phyloP scores from a whole-genome alignment of 1,139 yeast species.

The Suhomyces wounanorum region DNA sequence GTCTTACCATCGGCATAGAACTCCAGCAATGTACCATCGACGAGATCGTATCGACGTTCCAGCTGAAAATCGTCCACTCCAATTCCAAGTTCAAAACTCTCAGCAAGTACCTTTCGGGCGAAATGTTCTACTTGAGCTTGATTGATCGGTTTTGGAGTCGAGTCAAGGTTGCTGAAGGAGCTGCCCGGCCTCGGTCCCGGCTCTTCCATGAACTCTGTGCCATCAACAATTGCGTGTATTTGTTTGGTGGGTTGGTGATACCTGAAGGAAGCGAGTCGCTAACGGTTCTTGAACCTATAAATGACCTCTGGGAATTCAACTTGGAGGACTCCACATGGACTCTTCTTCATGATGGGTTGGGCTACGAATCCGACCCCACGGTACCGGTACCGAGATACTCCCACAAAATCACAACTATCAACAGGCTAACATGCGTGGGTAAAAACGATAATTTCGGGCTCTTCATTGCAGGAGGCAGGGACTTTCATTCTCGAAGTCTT shows the following conservation, averaged over 20 bases:
- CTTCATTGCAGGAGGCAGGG: conserved; percentile 63
- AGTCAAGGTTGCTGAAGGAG: conserved; percentile 23
- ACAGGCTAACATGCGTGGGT: conserved; percentile 43
- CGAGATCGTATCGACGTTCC: conserved; percentile 30
- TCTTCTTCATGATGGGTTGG: conserved; percentile 45
- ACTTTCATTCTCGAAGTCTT: conserved; percentile 40
- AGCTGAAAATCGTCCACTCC: conserved; percentile 27
- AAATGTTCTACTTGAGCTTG: conserved; percentile 57
- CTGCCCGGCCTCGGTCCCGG: conserved; percentile 51
- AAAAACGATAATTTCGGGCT: conserved; percentile 55
- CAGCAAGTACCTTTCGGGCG: conserved; percentile 54
- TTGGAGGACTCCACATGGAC: conserved; percentile 53
- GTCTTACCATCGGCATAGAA: conserved; percentile 60
- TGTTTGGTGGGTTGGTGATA: conserved; percentile 62
- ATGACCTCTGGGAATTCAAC: conserved; percentile 70
- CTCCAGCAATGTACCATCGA: conserved; percentile 38
- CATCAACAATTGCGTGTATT: conserved; percentile 49
- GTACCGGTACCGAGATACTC: conserved; percentile 49
- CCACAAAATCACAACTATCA: conserved; percentile 52
- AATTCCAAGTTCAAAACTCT: conserved; percentile 32
- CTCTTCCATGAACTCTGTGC: conserved; percentile 60
- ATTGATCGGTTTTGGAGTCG: conserved; percentile 59
- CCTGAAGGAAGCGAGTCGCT: conserved; percentile 15
- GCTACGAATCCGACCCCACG: conserved; percentile 26
- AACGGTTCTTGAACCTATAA: conserved; percentile 43